Evolutionary conservation across 768 basidiomycete genomes (phyloP).

Genomic region (Lactifluus echinatus): DNA sequence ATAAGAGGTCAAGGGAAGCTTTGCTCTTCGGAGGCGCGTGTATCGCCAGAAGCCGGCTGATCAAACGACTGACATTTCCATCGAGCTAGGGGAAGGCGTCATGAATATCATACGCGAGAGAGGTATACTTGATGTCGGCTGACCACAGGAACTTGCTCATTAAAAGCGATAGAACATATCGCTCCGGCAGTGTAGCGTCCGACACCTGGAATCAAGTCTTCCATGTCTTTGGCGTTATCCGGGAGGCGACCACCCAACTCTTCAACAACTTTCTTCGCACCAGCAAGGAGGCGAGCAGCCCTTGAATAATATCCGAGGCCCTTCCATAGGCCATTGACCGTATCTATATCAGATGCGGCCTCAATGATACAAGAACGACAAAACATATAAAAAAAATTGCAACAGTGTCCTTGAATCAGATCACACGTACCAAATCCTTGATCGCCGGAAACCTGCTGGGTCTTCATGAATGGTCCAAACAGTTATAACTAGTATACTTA

Average conservation of each 20-base stretch:
- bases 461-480: neutral
- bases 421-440: slow-evolving; percentile 49
- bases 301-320: slow-evolving; percentile 88
- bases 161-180: slow-evolving; percentile 83
- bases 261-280: slow-evolving; percentile 70
- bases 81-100: slow-evolving; percentile 49
- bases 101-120: neutral
- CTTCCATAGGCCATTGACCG: slow-evolving; percentile 86
- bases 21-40: slow-evolving; percentile 79
- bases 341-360: slow-evolving; percentile 68
- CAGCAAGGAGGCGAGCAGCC: slow-evolving; percentile 70
- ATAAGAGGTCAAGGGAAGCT: slow-evolving; percentile 68
- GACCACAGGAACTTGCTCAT: slow-evolving; percentile 75
- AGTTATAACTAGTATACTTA: slow-evolving; percentile 28
- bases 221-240: slow-evolving; percentile 69
- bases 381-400: slow-evolving; percentile 13
- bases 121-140: slow-evolving; percentile 27
- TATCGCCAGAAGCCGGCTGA: slow-evolving; percentile 75
- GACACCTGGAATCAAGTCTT: slow-evolving; percentile 77
- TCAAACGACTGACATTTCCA: slow-evolving; percentile 82
- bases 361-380: slow-evolving; percentile 22
- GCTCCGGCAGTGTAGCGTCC: slow-evolving; percentile 85
- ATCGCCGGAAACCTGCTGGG: slow-evolving; percentile 70
- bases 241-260: slow-evolving; percentile 67
- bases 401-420: neutral